Percentiles rank a stretch among this genome's conserved stretches.
Evolutionary conservation across 371 early-diverging fungal species (phyloP).

Genomic region (Nematocida ironsii): DNA sequence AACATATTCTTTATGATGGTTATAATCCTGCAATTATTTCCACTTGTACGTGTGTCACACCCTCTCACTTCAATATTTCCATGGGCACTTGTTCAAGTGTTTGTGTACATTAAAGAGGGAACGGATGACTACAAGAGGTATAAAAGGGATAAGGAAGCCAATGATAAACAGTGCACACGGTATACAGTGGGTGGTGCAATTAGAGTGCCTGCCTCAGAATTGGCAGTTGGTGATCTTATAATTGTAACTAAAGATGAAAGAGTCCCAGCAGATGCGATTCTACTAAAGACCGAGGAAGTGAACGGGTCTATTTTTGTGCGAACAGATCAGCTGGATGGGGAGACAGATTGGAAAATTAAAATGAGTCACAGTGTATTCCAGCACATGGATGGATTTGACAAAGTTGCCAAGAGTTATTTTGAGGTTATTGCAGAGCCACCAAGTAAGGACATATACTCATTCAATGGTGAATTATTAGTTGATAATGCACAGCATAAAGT

Average conservation of each 20-base stretch:
- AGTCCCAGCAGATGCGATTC: conserved; percentile 80
- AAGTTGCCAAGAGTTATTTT: conserved; percentile 35
- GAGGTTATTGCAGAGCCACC: conserved; percentile 77
- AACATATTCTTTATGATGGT: conserved; percentile 91
- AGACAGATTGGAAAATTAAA: conserved; percentile 95
- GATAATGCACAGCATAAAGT: conserved; percentile 54
- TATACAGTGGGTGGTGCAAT: conserved; percentile 72
- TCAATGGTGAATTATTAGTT: conserved; percentile 77
- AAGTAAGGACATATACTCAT: conserved; percentile 88
- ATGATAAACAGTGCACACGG: conserved; percentile 76
- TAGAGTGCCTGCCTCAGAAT: conserved; percentile 76
- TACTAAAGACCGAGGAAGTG: conserved; percentile 76
- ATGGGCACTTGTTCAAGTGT: conserved; percentile 81
- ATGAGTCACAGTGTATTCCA: conserved; percentile 21
- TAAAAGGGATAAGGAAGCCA: conserved; percentile 80
- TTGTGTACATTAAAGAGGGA: conserved; percentile 90
- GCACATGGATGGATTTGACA: neutral
- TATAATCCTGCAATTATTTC: conserved; percentile 84
- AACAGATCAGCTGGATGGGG: conserved; percentile 97
- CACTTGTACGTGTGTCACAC: conserved; percentile 75
- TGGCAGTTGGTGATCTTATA: conserved; percentile 87
- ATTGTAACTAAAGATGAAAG: conserved; percentile 82
- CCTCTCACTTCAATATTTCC: conserved; percentile 89
- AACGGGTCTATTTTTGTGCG: conserved; percentile 87
- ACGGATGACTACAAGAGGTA: conserved; percentile 85